Evolutionary conservation across 257 asterid genomes (phyloP).

Genomic region (Coffea eugenioides): DNA sequence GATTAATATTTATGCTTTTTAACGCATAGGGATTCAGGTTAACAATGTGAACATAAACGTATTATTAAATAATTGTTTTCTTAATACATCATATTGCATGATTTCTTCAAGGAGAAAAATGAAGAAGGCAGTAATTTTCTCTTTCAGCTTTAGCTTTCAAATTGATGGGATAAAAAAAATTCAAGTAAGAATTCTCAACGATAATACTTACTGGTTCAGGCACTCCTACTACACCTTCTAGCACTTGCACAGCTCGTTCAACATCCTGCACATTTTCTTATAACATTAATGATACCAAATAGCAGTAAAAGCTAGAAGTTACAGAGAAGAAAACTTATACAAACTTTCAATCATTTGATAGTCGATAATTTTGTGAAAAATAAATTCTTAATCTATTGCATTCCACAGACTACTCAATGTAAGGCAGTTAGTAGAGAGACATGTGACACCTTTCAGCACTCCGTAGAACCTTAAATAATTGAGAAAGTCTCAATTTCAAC

Average conservation of each 20-base stretch:
- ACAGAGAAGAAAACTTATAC: background rate
- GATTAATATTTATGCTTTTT: background rate
- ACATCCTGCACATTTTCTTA: slow-evolving; percentile 57
- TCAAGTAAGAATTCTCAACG: background rate
- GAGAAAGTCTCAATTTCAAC: too few relatives aligned
- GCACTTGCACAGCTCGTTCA: slow-evolving; percentile 64
- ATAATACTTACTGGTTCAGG: slow-evolving; percentile 66
- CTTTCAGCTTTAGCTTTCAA: background rate
- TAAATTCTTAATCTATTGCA: background rate
- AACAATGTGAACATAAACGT: background rate
- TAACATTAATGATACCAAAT: background rate
- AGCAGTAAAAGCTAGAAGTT: background rate
- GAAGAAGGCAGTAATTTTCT: background rate
- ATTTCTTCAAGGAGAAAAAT: too few relatives aligned
- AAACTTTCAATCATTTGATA: background rate
- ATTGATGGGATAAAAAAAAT: background rate
- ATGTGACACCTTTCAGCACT: background rate
- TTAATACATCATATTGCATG: too few relatives aligned
- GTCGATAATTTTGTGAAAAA: background rate
- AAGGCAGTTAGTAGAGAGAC: background rate
- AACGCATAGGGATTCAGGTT: background rate
- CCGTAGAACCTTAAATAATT: background rate
- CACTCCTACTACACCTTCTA: slow-evolving; percentile 67
- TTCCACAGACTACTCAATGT: background rate
- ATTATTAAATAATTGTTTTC: background rate